A percentile compares a stretch with the other conserved stretches of the same genome.
These are phyloP conservation scores for Theobroma cacao DNA, from an alignment of 345 rosid species.

Conservation along the genomic window DNA sequence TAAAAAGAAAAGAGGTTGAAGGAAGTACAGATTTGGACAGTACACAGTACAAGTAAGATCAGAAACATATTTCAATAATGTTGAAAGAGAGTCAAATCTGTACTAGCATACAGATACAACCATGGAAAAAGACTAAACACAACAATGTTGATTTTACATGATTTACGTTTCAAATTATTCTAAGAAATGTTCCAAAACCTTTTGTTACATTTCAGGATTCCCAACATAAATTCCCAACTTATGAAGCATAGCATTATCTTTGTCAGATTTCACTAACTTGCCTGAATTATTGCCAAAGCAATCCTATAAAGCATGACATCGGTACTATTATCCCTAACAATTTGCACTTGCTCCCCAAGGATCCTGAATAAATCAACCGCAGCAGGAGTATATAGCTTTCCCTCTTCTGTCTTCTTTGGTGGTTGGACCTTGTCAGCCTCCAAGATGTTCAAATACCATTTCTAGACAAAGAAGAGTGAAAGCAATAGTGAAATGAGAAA, in stretches of 20 bases:
- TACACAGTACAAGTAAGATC: background rate
- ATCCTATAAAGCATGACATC: slow-evolving; percentile 96
- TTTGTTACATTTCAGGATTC: background rate
- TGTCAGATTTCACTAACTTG: slow-evolving; percentile 25
- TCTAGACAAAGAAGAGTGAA: slow-evolving; percentile 45
- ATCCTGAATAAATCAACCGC: slow-evolving; percentile 99
- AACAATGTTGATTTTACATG: background rate
- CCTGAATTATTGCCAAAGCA: slow-evolving; percentile 95
- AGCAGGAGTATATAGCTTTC: slow-evolving; percentile 98
- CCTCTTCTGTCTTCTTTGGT: slow-evolving; percentile 98
- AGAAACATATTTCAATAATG: background rate
- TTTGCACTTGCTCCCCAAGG: slow-evolving; percentile 98
- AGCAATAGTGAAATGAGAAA: slow-evolving; percentile 3
- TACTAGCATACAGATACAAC: background rate
- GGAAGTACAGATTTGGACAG: background rate
- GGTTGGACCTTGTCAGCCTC: slow-evolving; percentile 97
- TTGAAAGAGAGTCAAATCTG: background rate
- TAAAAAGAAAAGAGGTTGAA: background rate
- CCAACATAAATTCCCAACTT: background rate
- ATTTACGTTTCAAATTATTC: background rate
- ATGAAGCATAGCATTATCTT: background rate
- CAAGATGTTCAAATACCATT: slow-evolving; percentile 96
- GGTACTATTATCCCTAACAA: slow-evolving; percentile 95
- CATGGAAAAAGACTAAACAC: background rate
- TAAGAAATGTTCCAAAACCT: background rate